Base-by-base conservation (phyloP, 331 rosid species). In the Acacia pycnantha region DNA sequence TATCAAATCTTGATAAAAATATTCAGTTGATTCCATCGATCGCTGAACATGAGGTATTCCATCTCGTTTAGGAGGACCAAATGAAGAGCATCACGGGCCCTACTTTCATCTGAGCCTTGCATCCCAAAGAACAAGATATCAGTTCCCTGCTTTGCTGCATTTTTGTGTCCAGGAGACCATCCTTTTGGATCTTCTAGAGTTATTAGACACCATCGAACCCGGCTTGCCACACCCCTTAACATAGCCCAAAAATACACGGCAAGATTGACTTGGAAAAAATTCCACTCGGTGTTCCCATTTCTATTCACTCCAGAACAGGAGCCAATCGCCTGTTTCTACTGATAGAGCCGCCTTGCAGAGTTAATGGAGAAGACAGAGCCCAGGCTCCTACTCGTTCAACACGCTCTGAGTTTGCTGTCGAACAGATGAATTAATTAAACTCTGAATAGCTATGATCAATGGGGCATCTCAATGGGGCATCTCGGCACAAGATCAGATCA, bases 181-280 rank as follows among this genome's bases (percentile, higher is more conserved):
- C 74, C 91, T 95, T 82, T 77, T 91, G 91, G 99, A 95, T 90
- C 98, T 95, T 84, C 94, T 95, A 88, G 94, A 89, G 99, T 95
- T 67, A 86, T 95, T 76, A 91, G 97, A 84, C 95, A 96, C 84
- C 99, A 96, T 77, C 91, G 87, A 76, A 98, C 95, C 65, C 89
- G 97, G 80, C 91, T 96, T n/a, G 99, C 99, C 75, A 96, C 99
- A 48, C 97, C 98, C 70, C 90, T 96, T 82, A 97, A 98, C 88
- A 96, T 98, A 27, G 93, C 93, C 76, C 99, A 90, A 96, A 92
- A 86, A 77, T 88, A 80, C 88, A 91, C 70, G 31, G 97, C 2
- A 97, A 91, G 75, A 84, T 90, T 74, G 93, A 88, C 82, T 76
- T 95, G 79, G 98, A 93, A 83, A 91, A 88, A 65, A 85, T 90